Evolutionary conservation across 2,329 filamentous ascomycete species (phyloP), one percentile per base, ranked within the genome.

Genomic region (Penicillium crustosum): DNA sequence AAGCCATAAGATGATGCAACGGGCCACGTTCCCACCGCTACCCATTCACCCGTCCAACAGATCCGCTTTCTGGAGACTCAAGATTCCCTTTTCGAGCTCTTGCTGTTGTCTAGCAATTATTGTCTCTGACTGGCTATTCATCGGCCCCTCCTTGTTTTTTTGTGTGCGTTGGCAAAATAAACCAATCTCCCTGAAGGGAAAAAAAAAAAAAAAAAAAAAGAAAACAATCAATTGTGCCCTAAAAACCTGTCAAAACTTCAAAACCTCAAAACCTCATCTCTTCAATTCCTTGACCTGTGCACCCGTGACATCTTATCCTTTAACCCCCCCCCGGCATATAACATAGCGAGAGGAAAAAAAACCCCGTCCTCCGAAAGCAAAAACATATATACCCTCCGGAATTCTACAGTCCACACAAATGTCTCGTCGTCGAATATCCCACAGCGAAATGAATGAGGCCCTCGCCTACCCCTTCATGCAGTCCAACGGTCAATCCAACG

Each of bases 351-450:
- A 42, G 29, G 4, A 21, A 33, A 31, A 29, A 29, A 31, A 33
- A 33, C 33, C 3, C 27, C 51, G 33, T 41, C 29, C 29, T 27
- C 39, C 38, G 23, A 51, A 23, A 21, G 31, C 31, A 33, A 15
- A 33, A 17, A 17, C 31, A 35, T 10, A 53, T 42, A 57, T 57
- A 57, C 43, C 55, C 49, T 53, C 49, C 55, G 49, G 21, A 15
- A 19, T 44, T 44, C 33, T 21, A 59, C 52, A 48, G 68, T 27
- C 17, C 17, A 31, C 23, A 19, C 23, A 39, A 27, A 53, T 75
- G 73, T 73, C 73, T 67, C 72, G 71, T 64, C 73, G 72, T 48
- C 68, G 72, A 66, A 66, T 70, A 27, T 73, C 73, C 27, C 68
- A 75, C 63, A 74, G 69, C 63, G 73, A 75, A 45, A 65, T 72